Percentiles rank a stretch among this genome's conserved stretches.
Conservation (phyloP, 345 rosid species). For the Turritis glabra region DNA sequence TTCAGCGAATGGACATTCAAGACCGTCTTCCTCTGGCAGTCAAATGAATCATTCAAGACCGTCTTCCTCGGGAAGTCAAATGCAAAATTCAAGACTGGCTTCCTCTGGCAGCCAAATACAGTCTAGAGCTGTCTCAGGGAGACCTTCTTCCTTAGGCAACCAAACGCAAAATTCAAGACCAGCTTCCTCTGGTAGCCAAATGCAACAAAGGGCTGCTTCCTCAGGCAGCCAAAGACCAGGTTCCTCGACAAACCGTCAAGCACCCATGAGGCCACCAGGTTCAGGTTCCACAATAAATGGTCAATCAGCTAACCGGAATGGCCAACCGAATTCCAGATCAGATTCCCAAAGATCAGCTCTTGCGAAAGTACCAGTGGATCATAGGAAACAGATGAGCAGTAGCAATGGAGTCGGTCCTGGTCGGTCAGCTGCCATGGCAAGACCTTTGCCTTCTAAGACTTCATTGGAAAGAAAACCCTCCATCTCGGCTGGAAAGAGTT, state of each 20-base stretch:
- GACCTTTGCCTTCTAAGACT: slow-evolving; percentile 46
- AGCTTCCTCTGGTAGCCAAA: slow-evolving; percentile 6
- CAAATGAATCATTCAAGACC: slow-evolving; percentile 42
- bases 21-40: slow-evolving; percentile 43
- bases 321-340: slow-evolving; percentile 45
- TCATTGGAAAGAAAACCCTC: slow-evolving; percentile 48
- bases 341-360: slow-evolving; percentile 47
- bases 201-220: slow-evolving; percentile 30
- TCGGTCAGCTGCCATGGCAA: slow-evolving; percentile 46
- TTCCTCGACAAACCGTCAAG: slow-evolving; percentile 31
- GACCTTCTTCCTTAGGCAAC: slow-evolving; percentile 13
- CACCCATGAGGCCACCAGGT: slow-evolving; percentile 29
- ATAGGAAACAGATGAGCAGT: slow-evolving; percentile 54
- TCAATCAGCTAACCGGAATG: slow-evolving; percentile 40
- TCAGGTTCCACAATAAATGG: slow-evolving; percentile 38
- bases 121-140: slow-evolving; percentile 21
- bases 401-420: slow-evolving; percentile 56
- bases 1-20: slow-evolving; percentile 45
- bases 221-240: slow-evolving; percentile 30
- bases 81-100: slow-evolving; percentile 21
- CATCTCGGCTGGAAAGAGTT: slow-evolving; percentile 41
- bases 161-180: slow-evolving; percentile 27
- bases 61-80: slow-evolving; percentile 40
- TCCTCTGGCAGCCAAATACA: slow-evolving; percentile 41
- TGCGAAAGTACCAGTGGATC: slow-evolving; percentile 41